Conservation (phyloP, 2,329 filamentous ascomycete species). For the Rhytidhysteron rufulum region DNA sequence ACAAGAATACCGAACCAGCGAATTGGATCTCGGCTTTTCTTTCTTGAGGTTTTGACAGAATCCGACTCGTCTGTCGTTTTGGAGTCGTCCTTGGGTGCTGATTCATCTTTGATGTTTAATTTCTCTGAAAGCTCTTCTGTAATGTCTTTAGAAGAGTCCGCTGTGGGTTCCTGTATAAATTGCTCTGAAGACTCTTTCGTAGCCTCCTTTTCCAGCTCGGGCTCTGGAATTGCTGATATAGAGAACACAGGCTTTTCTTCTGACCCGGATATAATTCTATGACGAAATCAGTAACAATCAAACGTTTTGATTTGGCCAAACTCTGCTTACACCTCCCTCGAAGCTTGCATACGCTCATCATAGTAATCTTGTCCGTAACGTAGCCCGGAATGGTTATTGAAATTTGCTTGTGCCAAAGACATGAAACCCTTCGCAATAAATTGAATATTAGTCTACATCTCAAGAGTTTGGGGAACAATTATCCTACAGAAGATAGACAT, state of each 20-base stretch:
- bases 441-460: background rate
- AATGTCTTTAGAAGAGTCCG: no score
- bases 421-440: slow-evolving; percentile 37
- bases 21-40: slow-evolving; percentile 59
- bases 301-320: no score
- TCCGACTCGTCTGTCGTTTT: background rate
- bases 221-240: no score
- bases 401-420: slow-evolving; percentile 70
- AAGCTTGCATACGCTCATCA: slow-evolving; percentile 68
- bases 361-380: slow-evolving; percentile 69
- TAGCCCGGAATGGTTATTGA: slow-evolving; percentile 59
- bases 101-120: no score
- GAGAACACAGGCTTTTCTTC: no score
- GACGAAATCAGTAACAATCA: slow-evolving; percentile 19
- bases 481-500: slow-evolving; percentile 53
- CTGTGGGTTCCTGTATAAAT: no score
- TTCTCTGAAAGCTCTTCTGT: no score
- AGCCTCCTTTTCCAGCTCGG: no score
- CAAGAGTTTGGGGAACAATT: background rate
- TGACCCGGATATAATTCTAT: slow-evolving; percentile 48
- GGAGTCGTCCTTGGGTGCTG: background rate
- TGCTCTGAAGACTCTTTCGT: no score
- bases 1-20: slow-evolving; percentile 54
- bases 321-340: slow-evolving; percentile 44
- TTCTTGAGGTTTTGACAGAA: no score